These are phyloP conservation scores for Claviceps sp. DNA, from an alignment of 2,329 filamentous ascomycete species.

Conservation along the genomic window DNA sequence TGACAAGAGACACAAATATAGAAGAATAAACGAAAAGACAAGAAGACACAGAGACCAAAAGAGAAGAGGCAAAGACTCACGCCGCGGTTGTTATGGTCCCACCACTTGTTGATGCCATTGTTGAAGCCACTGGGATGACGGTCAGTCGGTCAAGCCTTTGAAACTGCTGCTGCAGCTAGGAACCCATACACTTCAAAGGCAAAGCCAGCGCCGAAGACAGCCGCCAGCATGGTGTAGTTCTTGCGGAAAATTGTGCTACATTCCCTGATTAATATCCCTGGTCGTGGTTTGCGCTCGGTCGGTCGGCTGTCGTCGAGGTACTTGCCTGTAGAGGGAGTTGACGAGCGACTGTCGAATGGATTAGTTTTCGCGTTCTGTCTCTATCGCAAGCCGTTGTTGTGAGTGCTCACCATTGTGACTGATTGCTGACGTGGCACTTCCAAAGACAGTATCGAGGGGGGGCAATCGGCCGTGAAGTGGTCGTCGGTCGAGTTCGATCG, in stretches of 20 bases:
- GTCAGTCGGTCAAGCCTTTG: slow-evolving; percentile 17
- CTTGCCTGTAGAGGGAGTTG: slow-evolving; percentile 26
- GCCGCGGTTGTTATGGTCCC: slow-evolving; percentile 83
- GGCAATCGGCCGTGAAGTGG: slow-evolving; percentile 15
- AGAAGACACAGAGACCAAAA: background rate
- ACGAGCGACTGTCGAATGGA: slow-evolving; percentile 22
- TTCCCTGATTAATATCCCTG: slow-evolving; percentile 13
- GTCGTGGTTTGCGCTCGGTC: background rate
- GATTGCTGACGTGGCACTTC: slow-evolving; percentile 17
- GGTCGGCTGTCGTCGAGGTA: slow-evolving; percentile 11
- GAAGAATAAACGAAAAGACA: background rate
- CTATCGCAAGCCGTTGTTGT: background rate
- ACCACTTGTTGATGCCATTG: slow-evolving; percentile 66
- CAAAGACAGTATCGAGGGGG: slow-evolving; percentile 11
- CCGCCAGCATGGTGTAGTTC: slow-evolving; percentile 77
- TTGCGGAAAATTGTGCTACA: slow-evolving; percentile 68
- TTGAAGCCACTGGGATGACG: slow-evolving; percentile 59
- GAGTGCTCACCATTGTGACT: slow-evolving; percentile 24
- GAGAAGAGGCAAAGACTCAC: slow-evolving; percentile 44
- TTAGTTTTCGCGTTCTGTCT: slow-evolving; percentile 16
- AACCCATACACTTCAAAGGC: slow-evolving; percentile 77
- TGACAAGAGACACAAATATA: no score
- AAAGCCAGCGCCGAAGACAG: slow-evolving; percentile 80
- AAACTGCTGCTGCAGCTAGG: slow-evolving; percentile 7
- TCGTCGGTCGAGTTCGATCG: slow-evolving; percentile 14